These are phyloP conservation scores for Suillus decipiens DNA, from an alignment of 768 basidiomycete genomes.

Conservation along the genomic window DNA sequence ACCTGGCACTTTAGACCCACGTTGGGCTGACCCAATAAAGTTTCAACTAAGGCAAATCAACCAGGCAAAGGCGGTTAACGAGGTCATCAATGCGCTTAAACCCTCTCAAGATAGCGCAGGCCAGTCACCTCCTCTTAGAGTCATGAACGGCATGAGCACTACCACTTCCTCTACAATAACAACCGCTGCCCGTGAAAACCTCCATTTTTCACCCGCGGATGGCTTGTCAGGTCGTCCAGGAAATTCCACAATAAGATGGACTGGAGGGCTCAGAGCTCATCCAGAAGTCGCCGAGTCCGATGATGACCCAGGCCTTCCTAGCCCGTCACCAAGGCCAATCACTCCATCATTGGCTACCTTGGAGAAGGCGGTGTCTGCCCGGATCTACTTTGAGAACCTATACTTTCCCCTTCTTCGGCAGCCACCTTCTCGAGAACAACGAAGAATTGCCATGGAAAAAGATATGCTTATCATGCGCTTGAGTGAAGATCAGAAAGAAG, in stretches of 20 bases:
- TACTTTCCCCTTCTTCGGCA: slow-evolving; percentile 87
- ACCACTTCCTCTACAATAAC: slow-evolving; percentile 72
- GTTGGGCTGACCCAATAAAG: slow-evolving; percentile 89
- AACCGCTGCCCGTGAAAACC: slow-evolving; percentile 74
- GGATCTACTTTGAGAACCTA: slow-evolving; percentile 92
- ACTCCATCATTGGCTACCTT: slow-evolving; percentile 87
- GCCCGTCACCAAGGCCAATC: slow-evolving; percentile 48
- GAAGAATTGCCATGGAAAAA: slow-evolving; percentile 82
- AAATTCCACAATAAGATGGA: slow-evolving; percentile 63
- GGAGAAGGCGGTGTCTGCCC: slow-evolving; percentile 89
- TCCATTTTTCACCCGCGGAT: slow-evolving; percentile 45
- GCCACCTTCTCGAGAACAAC: slow-evolving; percentile 81
- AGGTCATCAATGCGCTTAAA: slow-evolving; percentile 72
- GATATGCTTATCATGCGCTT: slow-evolving; percentile 81
- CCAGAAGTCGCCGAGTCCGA: slow-evolving; percentile 66
- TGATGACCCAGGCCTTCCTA: slow-evolving; percentile 30
- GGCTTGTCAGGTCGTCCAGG: slow-evolving; percentile 58
- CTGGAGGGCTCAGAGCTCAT: slow-evolving; percentile 61
- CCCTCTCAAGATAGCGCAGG: slow-evolving; percentile 48
- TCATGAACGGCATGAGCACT: slow-evolving; percentile 77
- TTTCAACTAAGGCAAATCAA: slow-evolving; percentile 65
- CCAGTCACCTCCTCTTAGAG: slow-evolving; percentile 60
- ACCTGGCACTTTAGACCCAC: slow-evolving; percentile 61
- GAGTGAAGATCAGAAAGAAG: slow-evolving; percentile 67
- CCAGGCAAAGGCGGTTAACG: slow-evolving; percentile 73